A percentile compares a stretch with the other conserved stretches of the same genome.
Evolutionary conservation across 345 rosid genomes (phyloP).

Genomic region (Brassica incana): DNA sequence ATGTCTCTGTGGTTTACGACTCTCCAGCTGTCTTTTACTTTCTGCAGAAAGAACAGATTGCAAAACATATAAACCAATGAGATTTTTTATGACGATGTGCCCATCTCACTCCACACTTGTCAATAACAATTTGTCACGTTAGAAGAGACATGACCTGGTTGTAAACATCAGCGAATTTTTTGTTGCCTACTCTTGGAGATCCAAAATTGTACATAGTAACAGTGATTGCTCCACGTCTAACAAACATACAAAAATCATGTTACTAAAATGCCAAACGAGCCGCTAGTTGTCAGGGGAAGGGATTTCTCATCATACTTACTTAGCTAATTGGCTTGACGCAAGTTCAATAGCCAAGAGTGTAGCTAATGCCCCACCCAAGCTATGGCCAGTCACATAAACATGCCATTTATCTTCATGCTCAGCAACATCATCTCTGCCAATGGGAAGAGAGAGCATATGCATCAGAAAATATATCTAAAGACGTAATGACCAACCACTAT

Average conservation of each 20-base stretch:
- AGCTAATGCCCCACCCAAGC: conserved; percentile 96
- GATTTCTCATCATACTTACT: conserved; percentile 47
- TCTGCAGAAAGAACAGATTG: conserved; percentile 48
- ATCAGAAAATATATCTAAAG: conserved; percentile 14
- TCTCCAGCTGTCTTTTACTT: conserved; percentile 93
- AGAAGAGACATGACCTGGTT: conserved; percentile 59
- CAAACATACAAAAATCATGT: conserved; percentile 25
- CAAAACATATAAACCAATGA: conserved; percentile 16
- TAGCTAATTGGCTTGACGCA: conserved; percentile 81
- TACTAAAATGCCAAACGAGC: neutral
- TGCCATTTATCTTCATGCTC: conserved; percentile 63
- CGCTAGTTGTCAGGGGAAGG: neutral
- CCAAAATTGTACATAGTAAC: conserved; percentile 96
- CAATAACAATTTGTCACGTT: conserved; percentile 5
- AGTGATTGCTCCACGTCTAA: conserved; percentile 66
- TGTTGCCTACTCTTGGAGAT: conserved; percentile 97
- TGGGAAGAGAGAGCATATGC: conserved; percentile 1
- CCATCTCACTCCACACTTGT: conserved; percentile 10
- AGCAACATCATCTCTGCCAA: conserved; percentile 57
- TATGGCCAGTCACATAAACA: conserved; percentile 93
- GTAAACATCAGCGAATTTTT: conserved; percentile 76
- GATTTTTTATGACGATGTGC: neutral
- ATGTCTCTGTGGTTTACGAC: conserved; percentile 96
- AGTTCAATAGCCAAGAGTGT: conserved; percentile 93
- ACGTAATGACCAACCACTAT: neutral